phyloP scores from a whole-genome alignment of 345 rosid genomes.

The Citrus inodora region DNA sequence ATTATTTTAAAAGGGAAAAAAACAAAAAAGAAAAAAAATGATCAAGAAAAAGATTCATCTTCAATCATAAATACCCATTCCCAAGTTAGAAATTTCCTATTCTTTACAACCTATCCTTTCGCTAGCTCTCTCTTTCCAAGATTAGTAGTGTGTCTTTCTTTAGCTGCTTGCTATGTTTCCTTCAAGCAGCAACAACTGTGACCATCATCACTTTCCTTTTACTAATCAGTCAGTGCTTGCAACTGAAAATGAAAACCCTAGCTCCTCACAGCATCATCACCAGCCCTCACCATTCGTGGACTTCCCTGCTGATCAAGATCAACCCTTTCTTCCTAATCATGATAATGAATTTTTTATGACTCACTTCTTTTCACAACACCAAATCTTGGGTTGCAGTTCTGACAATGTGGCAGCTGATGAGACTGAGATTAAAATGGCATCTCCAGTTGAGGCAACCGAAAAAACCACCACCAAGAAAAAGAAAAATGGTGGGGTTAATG shows the following conservation, averaged over 20 bases:
- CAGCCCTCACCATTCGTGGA: slow-evolving; percentile 20
- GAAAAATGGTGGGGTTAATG: not conserved
- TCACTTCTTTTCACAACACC: slow-evolving; percentile 16
- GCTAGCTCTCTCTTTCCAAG: slow-evolving; percentile 3
- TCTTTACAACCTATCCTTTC: not conserved
- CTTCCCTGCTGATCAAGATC: slow-evolving; percentile 12
- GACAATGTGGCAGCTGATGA: not conserved
- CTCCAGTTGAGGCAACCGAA: slow-evolving; percentile 17
- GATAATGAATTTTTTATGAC: slow-evolving; percentile 17
- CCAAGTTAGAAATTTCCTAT: not conserved
- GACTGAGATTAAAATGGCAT: slow-evolving; percentile 11
- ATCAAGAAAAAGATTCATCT: not conserved
- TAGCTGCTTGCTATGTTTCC: slow-evolving; percentile 16
- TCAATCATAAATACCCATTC: slow-evolving; percentile 2
- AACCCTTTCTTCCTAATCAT: slow-evolving; percentile 16
- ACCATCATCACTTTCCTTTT: slow-evolving; percentile 10
- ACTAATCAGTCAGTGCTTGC: slow-evolving; percentile 9
- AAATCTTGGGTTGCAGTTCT: slow-evolving; percentile 13
- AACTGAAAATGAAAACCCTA: slow-evolving; percentile 18
- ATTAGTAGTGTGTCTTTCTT: not conserved
- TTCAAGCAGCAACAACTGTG: slow-evolving; percentile 10
- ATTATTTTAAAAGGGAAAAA: not conserved
- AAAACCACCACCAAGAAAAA: slow-evolving; percentile 20
- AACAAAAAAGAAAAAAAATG: not conserved
- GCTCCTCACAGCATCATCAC: not conserved